Base-by-base conservation (phyloP, 805 yeast species). In the Teunomyces stri region DNA sequence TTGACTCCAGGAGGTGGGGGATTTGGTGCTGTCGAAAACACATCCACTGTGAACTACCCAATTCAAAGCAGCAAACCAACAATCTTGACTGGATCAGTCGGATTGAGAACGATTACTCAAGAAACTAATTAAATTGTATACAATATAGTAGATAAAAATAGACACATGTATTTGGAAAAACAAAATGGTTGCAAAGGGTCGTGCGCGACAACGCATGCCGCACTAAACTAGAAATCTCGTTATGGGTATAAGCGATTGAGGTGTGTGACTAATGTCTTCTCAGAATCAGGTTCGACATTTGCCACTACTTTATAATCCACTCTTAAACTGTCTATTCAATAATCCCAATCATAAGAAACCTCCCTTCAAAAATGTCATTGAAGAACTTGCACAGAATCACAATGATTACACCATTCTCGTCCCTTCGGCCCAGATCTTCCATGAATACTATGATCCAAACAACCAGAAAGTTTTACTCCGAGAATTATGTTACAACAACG, bases 291-390 rank as follows among this genome's bases (percentile, higher is more conserved):
- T 43, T 25, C 50, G 58, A 33, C 79, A 78, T 54, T 69, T 79
- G 30, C 87, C 88, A 2, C 59, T 73, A 38, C 66, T 84, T 46
- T 64, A 76, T 47, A 85, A 86, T 55, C 89, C 91, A 6, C 67
- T 84, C 30, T 66, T 86, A 28, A 82, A 85, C 61, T 74, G 82
- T 33, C 63, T 86, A 5, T 85, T 87, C 69, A 83, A 85, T 65
- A 81, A 85, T 54, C 84, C 86, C 0, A 60, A 61, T 39, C 57
- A 61, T 30, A 49, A 50, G 21, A 66, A 70, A 67, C 47, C 81
- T 0, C 75, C 82, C 12, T 65, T 75, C 43, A 76, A 72, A 48
- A 72, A 70, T n/a, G 67, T 80, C 6, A 70, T 81, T 31, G 59
- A 64, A 3, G 72, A 63, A 43, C 56, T 85, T 20, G 55, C 71